These are phyloP conservation scores for Pythium rishiriense DNA, from an alignment of 352 stramenopile genomes.

Conservation along the genomic window DNA sequence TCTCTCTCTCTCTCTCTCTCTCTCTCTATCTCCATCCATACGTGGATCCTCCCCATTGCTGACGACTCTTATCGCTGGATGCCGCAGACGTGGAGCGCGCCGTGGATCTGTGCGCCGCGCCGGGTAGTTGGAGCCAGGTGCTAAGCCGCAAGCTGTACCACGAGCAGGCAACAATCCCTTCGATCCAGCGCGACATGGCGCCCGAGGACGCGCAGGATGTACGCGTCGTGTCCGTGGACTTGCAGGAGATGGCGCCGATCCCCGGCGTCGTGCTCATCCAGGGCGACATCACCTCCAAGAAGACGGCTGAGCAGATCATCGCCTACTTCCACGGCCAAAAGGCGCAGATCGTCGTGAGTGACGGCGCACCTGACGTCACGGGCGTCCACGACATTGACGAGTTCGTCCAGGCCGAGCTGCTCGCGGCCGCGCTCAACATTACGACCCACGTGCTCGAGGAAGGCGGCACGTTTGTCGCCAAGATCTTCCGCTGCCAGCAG, in stretches of 20 bases:
- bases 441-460: constrained; percentile 93
- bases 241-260: constrained; percentile 99
- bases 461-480: constrained; percentile 98
- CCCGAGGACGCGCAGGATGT: constrained; percentile 40
- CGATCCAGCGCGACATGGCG: constrained; percentile 26
- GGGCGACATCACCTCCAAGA: constrained; percentile 95
- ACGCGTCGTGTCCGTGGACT: constrained; percentile 96
- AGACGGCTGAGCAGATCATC: constrained; percentile 97
- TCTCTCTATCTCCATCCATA: background rate
- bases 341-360: constrained; percentile 98
- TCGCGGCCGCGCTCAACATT: constrained; percentile 98
- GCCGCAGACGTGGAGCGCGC: constrained; percentile 82
- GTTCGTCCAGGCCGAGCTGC: constrained; percentile 96
- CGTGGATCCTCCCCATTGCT: no score
- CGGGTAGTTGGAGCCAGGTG: constrained; percentile 98
- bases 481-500: constrained; percentile 98
- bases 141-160: constrained; percentile 90
- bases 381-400: constrained; percentile 99
- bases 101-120: constrained; percentile 98
- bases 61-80: background rate
- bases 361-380: constrained; percentile 99
- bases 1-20: background rate
- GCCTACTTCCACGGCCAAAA: constrained; percentile 91
- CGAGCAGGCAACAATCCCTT: constrained; percentile 25
- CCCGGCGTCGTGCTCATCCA: constrained; percentile 95